These are phyloP conservation scores for Boletellus deceptivus DNA, from an alignment of 1,284 basidiomycete species.

Conservation along the genomic window DNA sequence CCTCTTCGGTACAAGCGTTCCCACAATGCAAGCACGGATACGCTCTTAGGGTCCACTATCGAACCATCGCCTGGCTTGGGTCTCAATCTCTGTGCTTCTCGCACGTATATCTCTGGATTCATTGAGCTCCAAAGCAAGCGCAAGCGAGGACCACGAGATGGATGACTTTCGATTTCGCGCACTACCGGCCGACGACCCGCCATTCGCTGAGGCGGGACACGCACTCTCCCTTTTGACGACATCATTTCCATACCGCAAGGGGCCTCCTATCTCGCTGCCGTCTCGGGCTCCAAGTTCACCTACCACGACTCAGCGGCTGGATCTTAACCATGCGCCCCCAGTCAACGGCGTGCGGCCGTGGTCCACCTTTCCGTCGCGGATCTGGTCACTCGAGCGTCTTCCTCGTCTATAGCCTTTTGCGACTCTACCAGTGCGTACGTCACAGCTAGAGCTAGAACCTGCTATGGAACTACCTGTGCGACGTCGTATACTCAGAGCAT, in stretches of 20 bases:
- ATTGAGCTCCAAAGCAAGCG: conserved; percentile 27
- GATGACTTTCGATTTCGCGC: conserved; percentile 16
- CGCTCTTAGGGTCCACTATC: not conserved
- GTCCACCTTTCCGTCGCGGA: not conserved
- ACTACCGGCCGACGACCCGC: not conserved
- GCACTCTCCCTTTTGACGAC: conserved; percentile 18
- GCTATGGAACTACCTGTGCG: conserved; percentile 31
- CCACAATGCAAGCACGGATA: not conserved
- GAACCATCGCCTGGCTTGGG: conserved; percentile 6
- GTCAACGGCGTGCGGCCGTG: conserved; percentile 1
- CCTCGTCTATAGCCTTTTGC: conserved; percentile 20
- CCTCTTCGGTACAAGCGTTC: conserved; percentile 1
- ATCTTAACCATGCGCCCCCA: not conserved
- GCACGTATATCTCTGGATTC: conserved; percentile 34
- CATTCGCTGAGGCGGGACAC: conserved; percentile 5
- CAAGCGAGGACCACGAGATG: conserved; percentile 33
- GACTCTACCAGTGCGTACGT: conserved; percentile 30
- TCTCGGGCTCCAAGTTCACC: conserved; percentile 3
- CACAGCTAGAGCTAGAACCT: conserved; percentile 34
- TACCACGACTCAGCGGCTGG: not conserved
- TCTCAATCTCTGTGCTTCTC: conserved; percentile 23
- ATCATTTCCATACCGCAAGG: not conserved
- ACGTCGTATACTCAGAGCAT: not conserved
- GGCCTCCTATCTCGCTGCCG: not conserved
- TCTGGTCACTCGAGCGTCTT: not conserved